Evolutionary conservation across 2,329 filamentous ascomycete species (phyloP).

Genomic region (Botrytis galanthina): DNA sequence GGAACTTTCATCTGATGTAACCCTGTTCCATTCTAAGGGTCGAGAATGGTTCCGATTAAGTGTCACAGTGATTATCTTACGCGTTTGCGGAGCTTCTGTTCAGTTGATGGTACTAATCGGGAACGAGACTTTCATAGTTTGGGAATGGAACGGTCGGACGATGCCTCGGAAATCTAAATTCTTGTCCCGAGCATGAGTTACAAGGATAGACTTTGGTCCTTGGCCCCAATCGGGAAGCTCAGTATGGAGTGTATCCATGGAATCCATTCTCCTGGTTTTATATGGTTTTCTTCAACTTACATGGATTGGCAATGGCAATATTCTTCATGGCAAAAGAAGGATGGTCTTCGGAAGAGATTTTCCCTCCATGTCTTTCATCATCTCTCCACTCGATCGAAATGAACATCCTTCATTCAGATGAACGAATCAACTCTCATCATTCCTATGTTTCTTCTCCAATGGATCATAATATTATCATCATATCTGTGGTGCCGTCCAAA

Average conservation of each 20-base stretch:
- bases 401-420: not conserved
- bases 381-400: not conserved
- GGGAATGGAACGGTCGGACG: not conserved
- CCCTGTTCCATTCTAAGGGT: not conserved
- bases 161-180: too few relatives aligned
- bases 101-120: not conserved
- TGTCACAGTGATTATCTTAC: not conserved
- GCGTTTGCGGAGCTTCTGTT: not conserved
- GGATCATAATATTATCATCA: not conserved
- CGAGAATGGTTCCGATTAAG: not conserved
- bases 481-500: not conserved
- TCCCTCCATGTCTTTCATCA: not conserved
- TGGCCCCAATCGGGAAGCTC: not conserved
- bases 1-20: not conserved
- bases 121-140: not conserved
- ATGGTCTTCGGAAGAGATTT: not conserved
- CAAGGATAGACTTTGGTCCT: not conserved
- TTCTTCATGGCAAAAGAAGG: not conserved
- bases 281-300: not conserved
- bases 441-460: not conserved
- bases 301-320: not conserved
- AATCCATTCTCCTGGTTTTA: not conserved
- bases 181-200: not conserved
- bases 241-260: not conserved
- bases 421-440: not conserved